Percentiles rank a stretch among this genome's conserved stretches.
These are phyloP conservation scores for Selaginella tamariscina DNA, from an alignment of 75 land plant species.

Conservation along the genomic window DNA sequence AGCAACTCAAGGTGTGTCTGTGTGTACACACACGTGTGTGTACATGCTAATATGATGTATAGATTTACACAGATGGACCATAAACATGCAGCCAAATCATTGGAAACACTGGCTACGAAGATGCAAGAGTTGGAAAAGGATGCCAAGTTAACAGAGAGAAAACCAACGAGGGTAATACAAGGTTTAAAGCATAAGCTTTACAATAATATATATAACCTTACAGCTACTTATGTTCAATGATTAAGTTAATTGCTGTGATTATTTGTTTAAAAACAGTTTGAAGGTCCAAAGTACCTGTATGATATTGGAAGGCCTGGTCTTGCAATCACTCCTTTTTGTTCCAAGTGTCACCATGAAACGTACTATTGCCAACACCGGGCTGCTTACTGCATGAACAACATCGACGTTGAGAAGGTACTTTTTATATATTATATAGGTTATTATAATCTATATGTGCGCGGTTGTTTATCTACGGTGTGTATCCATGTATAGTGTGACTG, in stretches of 20 bases:
- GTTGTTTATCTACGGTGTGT: not conserved
- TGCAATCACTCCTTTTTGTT: slow-evolving; percentile 22
- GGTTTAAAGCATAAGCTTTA: not conserved
- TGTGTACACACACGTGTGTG: too few relatives aligned
- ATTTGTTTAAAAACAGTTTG: slow-evolving; percentile 19
- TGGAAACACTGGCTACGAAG: slow-evolving; percentile 15
- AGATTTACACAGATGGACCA: slow-evolving; percentile 21
- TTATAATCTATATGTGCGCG: not conserved
- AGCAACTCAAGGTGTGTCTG: slow-evolving; percentile 22
- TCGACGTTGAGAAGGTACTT: slow-evolving; percentile 22
- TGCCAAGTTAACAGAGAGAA: slow-evolving; percentile 19
- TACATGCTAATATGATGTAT: too few relatives aligned
- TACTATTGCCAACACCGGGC: slow-evolving; percentile 29
- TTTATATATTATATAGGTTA: not conserved
- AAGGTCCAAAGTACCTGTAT: slow-evolving; percentile 31
- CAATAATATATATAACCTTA: not conserved
- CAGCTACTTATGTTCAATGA: not conserved
- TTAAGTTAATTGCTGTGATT: not conserved
- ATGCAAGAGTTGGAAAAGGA: slow-evolving; percentile 13
- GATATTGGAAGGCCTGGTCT: slow-evolving; percentile 27
- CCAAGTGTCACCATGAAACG: slow-evolving; percentile 31
- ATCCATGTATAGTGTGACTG: not conserved
- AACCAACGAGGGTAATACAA: slow-evolving; percentile 20
- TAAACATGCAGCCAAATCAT: slow-evolving; percentile 18
- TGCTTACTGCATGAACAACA: slow-evolving; percentile 26